Percentiles rank a stretch among this genome's conserved stretches.
Evolutionary conservation across 169 alveolate species (phyloP).

Genomic region (Plasmodium reichenowi): DNA sequence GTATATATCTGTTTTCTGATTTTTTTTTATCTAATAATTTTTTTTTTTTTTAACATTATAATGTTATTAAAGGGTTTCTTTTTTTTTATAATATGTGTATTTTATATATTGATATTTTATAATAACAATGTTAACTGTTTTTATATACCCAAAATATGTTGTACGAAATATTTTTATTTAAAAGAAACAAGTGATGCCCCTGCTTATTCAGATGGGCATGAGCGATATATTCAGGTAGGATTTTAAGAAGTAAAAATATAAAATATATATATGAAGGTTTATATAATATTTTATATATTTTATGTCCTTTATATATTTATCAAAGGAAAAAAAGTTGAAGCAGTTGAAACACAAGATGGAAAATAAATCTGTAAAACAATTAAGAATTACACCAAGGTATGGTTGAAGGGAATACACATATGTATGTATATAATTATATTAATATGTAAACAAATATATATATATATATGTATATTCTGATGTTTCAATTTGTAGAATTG

Average conservation of each 20-base stretch:
- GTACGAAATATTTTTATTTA: slow-evolving; percentile 22
- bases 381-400: slow-evolving; percentile 71
- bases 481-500: slow-evolving; percentile 36
- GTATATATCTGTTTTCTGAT: neutral
- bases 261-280: neutral
- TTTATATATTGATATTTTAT: slow-evolving; percentile 7
- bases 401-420: neutral
- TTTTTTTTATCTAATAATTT: neutral
- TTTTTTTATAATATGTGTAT: slow-evolving; percentile 20
- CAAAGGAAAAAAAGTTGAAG: slow-evolving; percentile 71
- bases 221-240: slow-evolving; percentile 55
- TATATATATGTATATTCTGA: neutral
- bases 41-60: slow-evolving; percentile 22
- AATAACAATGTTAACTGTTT: slow-evolving; percentile 35
- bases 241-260: neutral
- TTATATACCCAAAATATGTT: slow-evolving; percentile 24
- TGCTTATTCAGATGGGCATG: slow-evolving; percentile 54
- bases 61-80: slow-evolving; percentile 32
- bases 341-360: slow-evolving; percentile 49
- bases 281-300: neutral
- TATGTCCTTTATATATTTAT: slow-evolving; percentile 11
- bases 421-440: neutral
- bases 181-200: slow-evolving; percentile 52
- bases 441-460: neutral
- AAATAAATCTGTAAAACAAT: slow-evolving; percentile 61